Percentiles rank a stretch among this genome's conserved stretches.
phyloP scores from a whole-genome alignment of 1,139 yeast genomes.

The Zygosaccharomyces sapae region DNA sequence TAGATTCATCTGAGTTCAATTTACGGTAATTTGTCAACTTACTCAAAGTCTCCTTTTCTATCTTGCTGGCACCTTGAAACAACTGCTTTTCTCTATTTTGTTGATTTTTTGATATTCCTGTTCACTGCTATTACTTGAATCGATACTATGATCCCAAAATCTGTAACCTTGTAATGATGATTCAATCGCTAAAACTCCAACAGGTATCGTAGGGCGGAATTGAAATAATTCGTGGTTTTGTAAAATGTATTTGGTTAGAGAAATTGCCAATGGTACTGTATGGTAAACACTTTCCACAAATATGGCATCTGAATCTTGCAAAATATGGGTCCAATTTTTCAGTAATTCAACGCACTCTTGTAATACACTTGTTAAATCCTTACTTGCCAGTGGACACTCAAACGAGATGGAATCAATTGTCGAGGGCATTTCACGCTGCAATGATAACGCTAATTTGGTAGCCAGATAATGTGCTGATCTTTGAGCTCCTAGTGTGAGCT shows the following conservation, averaged over 20 bases:
- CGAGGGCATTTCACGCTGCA: conserved; percentile 22
- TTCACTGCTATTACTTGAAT: conserved; percentile 17
- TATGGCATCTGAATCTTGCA: conserved; percentile 27
- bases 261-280: conserved; percentile 31
- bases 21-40: conserved; percentile 26
- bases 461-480: conserved; percentile 29
- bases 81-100: conserved; percentile 31
- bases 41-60: conserved; percentile 27
- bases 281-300: conserved; percentile 34
- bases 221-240: conserved; percentile 16
- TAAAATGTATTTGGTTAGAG: conserved; percentile 25
- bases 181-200: conserved; percentile 33
- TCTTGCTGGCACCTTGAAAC: conserved; percentile 29
- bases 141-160: conserved; percentile 37
- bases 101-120: conserved; percentile 28
- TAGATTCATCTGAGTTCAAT: conserved; percentile 27
- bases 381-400: conserved; percentile 30
- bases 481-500: conserved; percentile 28
- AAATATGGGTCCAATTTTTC: conserved; percentile 28
- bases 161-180: conserved; percentile 35
- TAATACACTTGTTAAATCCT: conserved; percentile 19
- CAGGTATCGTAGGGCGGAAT: conserved; percentile 16
- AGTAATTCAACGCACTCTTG: conserved; percentile 26
- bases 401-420: conserved; percentile 27
- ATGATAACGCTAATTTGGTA: conserved; percentile 24